Base-by-base conservation (phyloP, 1,139 yeast species). In the Suhomyces panamericanus region DNA sequence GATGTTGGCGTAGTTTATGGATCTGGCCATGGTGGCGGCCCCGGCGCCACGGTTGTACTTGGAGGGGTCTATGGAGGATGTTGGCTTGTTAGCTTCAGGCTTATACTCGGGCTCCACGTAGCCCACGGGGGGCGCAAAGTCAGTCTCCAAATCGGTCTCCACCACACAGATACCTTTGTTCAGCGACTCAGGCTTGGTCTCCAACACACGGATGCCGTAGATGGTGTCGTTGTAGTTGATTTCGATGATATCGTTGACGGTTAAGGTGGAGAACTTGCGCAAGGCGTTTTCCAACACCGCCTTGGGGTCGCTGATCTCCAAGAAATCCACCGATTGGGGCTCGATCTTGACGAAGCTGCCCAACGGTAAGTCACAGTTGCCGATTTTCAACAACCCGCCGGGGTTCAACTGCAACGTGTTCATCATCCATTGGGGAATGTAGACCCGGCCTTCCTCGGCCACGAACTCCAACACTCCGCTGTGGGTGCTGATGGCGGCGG, bases 71-170 rank as follows among this genome's bases (percentile, higher is more conserved):
- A 70, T 70, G 17, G 55, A 67, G 11, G 61, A 55, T 15, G 63
- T 55, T 0, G 50, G 52, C 32, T 46, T 49, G n/a, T 63, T 57
- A 6, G 57, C 60, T 40, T 59, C 56, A 7, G 77, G 77, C 39
- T 60, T 67, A 52, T 81, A 81, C 54, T 82, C 86, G 1, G 96
- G 96, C 60, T 93, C 99, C 26, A 88, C 96, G 59, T 95, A 95
- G 0, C 99, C 99, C 5, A 93, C 96, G 0, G 99, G 99, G 4
- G 99, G 96, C 2, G 98, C 99, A 70, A 95, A 95, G 61, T 95
- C 99, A 0, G 97, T 96, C 50, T 88, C 96, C 52, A 95, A 76
- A 70, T 95, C 99, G 0, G 99, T 95, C 61, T 95, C 99, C 28
- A 95, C 90, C 16, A 93, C 97, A 73, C 98, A 93, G 15, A 93